Percentiles rank a stretch among this genome's conserved stretches.
Evolutionary conservation across 192 early-diverging fungal species (phyloP).

Genomic region (Paraglomus occultum): DNA sequence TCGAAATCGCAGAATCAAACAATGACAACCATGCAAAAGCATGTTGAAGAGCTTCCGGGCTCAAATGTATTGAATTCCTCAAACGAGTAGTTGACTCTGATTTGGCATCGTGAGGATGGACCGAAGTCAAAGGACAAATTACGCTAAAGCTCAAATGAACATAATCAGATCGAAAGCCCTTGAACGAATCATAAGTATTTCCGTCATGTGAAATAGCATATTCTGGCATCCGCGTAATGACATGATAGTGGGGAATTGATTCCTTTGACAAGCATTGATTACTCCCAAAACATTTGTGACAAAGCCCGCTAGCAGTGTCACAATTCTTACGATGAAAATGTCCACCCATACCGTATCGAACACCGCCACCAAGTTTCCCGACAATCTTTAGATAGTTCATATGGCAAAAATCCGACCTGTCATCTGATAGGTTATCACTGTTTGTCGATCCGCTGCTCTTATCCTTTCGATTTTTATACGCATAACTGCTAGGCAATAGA

Average conservation of each 20-base stretch:
- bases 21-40: slow-evolving; percentile 39
- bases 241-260: slow-evolving; percentile 44
- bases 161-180: slow-evolving; percentile 45
- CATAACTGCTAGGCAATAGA: slow-evolving; percentile 25
- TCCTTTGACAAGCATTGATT: slow-evolving; percentile 34
- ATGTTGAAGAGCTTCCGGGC: slow-evolving; percentile 37
- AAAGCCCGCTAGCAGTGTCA: background rate
- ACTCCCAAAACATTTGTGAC: slow-evolving; percentile 29
- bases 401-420: background rate
- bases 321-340: slow-evolving; percentile 39
- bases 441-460: background rate
- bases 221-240: slow-evolving; percentile 36
- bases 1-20: slow-evolving; percentile 45
- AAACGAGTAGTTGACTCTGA: slow-evolving; percentile 38
- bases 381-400: slow-evolving; percentile 27
- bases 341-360: slow-evolving; percentile 44
- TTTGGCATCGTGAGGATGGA: slow-evolving; percentile 9
- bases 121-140: slow-evolving; percentile 26
- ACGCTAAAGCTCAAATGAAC: slow-evolving; percentile 46
- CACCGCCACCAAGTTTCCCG: slow-evolving; percentile 41
- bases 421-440: slow-evolving; percentile 5
- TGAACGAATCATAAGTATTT: slow-evolving; percentile 43
- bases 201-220: slow-evolving; percentile 29
- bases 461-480: background rate
- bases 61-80: slow-evolving; percentile 44